Base-by-base conservation (phyloP, 2,329 filamentous ascomycete genomes). In the Monilinia fructigena region DNA sequence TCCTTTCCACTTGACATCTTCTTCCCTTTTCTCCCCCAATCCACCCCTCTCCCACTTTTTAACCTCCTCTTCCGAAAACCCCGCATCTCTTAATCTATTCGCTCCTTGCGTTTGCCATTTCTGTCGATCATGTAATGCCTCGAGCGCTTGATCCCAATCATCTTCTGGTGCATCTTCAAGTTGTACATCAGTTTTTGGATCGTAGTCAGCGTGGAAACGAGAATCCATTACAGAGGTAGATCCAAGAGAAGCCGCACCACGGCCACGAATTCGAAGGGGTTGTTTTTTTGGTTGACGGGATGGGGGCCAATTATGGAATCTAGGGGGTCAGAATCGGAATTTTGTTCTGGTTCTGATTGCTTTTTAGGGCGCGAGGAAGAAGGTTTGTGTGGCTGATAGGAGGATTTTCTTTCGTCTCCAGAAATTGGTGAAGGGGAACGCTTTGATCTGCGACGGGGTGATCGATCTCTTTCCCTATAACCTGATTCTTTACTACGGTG, bases 141-240 rank as follows among this genome's bases (percentile, higher is more conserved):
- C 92, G 0, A 95, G 81, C 0, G 90, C 87, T 72, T 91, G 86
- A 55, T 91, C 90, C 93, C 92, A 97, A 68, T 89, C 87, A 68
- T 89, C 87, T 38, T 82, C 82, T 28, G 77, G 77, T 3, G 78
- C 80, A 1, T 81, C 80, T 68, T 83, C 82, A 58, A 81, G 78
- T 55, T 82, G 79, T 4, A 89, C 77, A 72, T 91, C 86, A n/a
- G 79, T 75, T 8, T 77, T 82, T 0, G 84, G 83, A 67, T 86
- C 82, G 71, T 89, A 89, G 60, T 81, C 83, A 1, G 86, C 80
- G 0, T 89, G 88, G 76, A 97, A 98, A 63, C 91, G 91, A 31
- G 84, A 82, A 74, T 97, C 93, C 70, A 97, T 96, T 12, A 85
- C 87, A 35, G 87, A 88, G 6, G 80, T 77, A 1, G 83, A 47